These are phyloP conservation scores for Boletus vinaceobasis DNA, from an alignment of 768 basidiomycete genomes.

Conservation along the genomic window DNA sequence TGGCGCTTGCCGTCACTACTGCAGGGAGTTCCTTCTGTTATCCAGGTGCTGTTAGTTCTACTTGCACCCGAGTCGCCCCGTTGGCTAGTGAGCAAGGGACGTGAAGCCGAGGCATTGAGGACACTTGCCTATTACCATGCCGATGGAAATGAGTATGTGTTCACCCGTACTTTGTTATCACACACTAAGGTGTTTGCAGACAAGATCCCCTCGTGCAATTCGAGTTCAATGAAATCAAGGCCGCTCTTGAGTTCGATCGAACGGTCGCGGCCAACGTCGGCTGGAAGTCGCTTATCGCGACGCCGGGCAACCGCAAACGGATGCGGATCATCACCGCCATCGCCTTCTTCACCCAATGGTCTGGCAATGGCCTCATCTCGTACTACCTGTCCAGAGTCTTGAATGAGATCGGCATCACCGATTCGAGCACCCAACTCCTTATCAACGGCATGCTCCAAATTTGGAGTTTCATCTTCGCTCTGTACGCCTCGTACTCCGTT, in stretches of 20 bases:
- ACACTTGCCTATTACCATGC: constrained; percentile 82
- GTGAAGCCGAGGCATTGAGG: constrained; percentile 60
- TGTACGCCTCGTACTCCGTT: constrained; percentile 31
- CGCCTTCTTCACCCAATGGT: constrained; percentile 74
- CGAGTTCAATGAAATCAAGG: constrained; percentile 79
- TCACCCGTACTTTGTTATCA: neutral
- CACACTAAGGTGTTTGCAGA: constrained; percentile 22
- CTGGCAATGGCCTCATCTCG: constrained; percentile 67
- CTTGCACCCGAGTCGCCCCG: constrained; percentile 81
- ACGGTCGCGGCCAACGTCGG: constrained; percentile 55
- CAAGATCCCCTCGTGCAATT: constrained; percentile 66
- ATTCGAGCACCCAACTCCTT: constrained; percentile 49
- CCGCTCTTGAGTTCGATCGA: constrained; percentile 69
- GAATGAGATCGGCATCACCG: constrained; percentile 57
- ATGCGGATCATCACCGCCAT: constrained; percentile 67
- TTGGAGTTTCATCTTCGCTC: constrained; percentile 18
- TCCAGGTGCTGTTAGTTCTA: constrained; percentile 64
- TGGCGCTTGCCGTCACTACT: constrained; percentile 80
- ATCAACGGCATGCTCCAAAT: constrained; percentile 67
- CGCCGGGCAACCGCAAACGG: constrained; percentile 64
- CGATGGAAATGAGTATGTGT: constrained; percentile 57
- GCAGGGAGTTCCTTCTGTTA: constrained; percentile 65
- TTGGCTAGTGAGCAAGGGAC: constrained; percentile 75
- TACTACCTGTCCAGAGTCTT: constrained; percentile 73
- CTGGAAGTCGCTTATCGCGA: constrained; percentile 65